Evolutionary conservation across 257 asterid species (phyloP).

Genomic region (Gentiana straminea): DNA sequence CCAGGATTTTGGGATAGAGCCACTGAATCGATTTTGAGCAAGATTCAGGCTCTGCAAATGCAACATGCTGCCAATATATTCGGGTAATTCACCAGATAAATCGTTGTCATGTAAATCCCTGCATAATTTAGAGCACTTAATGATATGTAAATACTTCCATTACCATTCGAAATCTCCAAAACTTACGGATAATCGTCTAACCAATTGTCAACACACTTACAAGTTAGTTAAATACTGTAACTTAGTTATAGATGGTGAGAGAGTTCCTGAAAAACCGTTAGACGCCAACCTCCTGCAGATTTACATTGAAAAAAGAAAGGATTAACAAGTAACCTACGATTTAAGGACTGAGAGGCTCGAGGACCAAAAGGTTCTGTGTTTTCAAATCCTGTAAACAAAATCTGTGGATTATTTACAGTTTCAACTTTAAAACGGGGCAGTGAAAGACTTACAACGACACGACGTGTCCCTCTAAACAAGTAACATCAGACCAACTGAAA

Average conservation of each 20-base stretch:
- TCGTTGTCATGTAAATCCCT: slow-evolving; percentile 71
- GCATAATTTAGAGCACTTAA: slow-evolving; percentile 11
- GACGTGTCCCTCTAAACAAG: slow-evolving; percentile 61
- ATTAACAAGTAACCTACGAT: background rate
- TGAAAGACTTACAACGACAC: slow-evolving; percentile 42
- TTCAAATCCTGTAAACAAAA: too few relatives aligned
- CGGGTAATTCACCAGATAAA: slow-evolving; percentile 58
- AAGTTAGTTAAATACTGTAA: slow-evolving; percentile 50
- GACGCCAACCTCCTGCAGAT: slow-evolving; percentile 63
- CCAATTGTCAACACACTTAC: slow-evolving; percentile 26
- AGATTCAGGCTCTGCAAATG: slow-evolving; percentile 59
- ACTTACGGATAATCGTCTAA: background rate
- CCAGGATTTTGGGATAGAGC: slow-evolving; percentile 74
- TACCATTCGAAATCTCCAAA: too few relatives aligned
- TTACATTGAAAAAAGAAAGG: background rate
- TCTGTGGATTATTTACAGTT: background rate
- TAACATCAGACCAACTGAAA: slow-evolving; percentile 75
- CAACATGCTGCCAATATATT: slow-evolving; percentile 46
- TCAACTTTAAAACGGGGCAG: background rate
- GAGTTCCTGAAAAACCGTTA: slow-evolving; percentile 70
- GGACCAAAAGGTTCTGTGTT: too few relatives aligned
- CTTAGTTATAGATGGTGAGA: slow-evolving; percentile 59
- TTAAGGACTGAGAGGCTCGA: background rate
- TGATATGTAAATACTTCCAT: background rate
- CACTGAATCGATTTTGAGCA: slow-evolving; percentile 53